Evolutionary conservation across 306 rosid species (phyloP), one percentile per base, ranked within the genome.

Genomic region (Pyrus betulifolia): DNA sequence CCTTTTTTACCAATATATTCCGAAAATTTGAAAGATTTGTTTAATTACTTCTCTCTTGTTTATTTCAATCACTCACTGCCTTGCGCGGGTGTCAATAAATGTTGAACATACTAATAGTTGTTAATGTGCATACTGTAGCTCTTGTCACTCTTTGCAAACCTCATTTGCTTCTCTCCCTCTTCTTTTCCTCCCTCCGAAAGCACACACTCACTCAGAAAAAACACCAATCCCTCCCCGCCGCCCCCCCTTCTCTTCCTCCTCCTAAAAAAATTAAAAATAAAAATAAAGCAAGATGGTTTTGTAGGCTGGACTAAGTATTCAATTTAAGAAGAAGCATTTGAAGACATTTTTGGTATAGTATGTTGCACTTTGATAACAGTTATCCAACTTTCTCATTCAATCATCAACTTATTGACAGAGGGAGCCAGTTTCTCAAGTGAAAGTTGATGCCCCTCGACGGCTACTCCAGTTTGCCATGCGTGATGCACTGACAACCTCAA

Each of bases 381-480:
- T 76, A 71, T 78, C 51, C 64, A 73, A 68, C 67, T 74, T 81
- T 78, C 83, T 85, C 82, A 76, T 71, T 69, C 70, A 69, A 40
- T 69, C 11, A 60, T 75, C 62, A 81, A 69, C 51, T 76, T 83
- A 70, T 73, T 79, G 46, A 54, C 91, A 92, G 99, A 88, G 88
- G 87, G 95, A 88, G 62, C 79, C 75, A 58, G 81, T 73, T 74
- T 82, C 93, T 73, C 89, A 86, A 78, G 83, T 69, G 66, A 89
- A 82, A 35, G 72, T 84, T 78, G 86, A 85, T 82, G 98, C 96
- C 76, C 90, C 97, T 42, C 82, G 97, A 18, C 83, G 97, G 69
- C 82, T 91, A 75, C 98, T 91, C 71, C 98, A 93, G 30, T 91
- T 87, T 90, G 98, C 97, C 2, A 90, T 93, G 75, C 91, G 98